Conservation (phyloP, 805 yeast genomes). For the Maudiozyma barnettii region DNA sequence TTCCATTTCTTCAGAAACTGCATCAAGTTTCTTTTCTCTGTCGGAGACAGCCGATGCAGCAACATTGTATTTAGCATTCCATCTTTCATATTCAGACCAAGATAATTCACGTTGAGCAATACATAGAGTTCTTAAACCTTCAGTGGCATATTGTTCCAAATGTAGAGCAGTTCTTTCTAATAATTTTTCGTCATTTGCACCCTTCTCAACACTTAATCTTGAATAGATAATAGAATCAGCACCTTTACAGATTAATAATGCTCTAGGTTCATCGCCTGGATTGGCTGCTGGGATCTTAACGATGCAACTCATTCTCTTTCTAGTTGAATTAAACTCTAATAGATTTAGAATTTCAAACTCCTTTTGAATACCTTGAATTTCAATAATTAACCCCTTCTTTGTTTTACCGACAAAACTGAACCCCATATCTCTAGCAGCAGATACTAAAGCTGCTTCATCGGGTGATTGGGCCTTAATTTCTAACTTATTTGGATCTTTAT, state of each 20-base stretch:
- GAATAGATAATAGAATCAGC: slow-evolving; percentile 75
- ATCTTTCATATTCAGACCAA: slow-evolving; percentile 51
- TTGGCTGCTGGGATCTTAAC: slow-evolving; percentile 50
- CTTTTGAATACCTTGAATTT: slow-evolving; percentile 59
- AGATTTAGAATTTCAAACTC: slow-evolving; percentile 65
- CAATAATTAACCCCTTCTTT: slow-evolving; percentile 55
- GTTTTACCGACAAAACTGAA: slow-evolving; percentile 58
- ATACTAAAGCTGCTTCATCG: slow-evolving; percentile 79
- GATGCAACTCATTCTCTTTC: slow-evolving; percentile 82
- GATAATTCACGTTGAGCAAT: slow-evolving; percentile 60
- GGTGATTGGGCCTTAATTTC: slow-evolving; percentile 73
- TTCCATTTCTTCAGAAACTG: slow-evolving; percentile 66
- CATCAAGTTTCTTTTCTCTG: slow-evolving; percentile 66
- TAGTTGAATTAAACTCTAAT: slow-evolving; percentile 71
- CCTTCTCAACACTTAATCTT: slow-evolving; percentile 37
- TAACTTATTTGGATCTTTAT: slow-evolving; percentile 45
- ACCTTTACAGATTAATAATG: slow-evolving; percentile 69
- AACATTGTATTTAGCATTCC: slow-evolving; percentile 53
- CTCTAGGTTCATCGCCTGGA: slow-evolving; percentile 44
- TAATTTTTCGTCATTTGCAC: slow-evolving; percentile 37
- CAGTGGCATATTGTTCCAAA: slow-evolving; percentile 70
- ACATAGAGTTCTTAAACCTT: slow-evolving; percentile 75
- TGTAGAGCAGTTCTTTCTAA: slow-evolving; percentile 61
- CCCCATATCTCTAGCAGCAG: slow-evolving; percentile 72
- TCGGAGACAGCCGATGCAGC: slow-evolving; percentile 57